These are phyloP conservation scores for Daldinia decipiens DNA, from an alignment of 495 filamentous ascomycete genomes.

Conservation along the genomic window DNA sequence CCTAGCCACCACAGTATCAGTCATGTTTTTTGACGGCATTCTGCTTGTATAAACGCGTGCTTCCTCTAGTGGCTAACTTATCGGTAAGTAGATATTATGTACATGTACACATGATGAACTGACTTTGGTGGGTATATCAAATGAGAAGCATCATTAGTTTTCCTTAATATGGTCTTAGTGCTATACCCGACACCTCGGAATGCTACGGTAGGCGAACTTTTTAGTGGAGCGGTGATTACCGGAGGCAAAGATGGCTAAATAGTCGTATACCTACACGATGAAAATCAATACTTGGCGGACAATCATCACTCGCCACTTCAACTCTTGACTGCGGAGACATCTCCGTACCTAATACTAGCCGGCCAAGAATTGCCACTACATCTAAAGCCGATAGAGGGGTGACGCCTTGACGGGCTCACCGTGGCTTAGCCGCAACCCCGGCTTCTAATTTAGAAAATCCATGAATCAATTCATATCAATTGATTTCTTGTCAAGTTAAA, in stretches of 20 bases:
- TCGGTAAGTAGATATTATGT: not conserved
- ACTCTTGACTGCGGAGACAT: not conserved
- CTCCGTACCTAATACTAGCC: not conserved
- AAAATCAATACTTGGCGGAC: too few relatives aligned
- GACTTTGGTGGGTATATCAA: not conserved
- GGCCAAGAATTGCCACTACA: not conserved
- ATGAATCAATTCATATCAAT: too few relatives aligned
- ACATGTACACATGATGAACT: not conserved
- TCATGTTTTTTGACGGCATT: too few relatives aligned
- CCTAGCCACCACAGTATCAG: too few relatives aligned
- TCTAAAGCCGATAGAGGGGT: too few relatives aligned
- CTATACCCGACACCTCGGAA: not conserved
- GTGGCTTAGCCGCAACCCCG: too few relatives aligned
- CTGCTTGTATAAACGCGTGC: too few relatives aligned
- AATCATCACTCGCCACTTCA: not conserved
- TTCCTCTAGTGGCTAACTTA: not conserved
- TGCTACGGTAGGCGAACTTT: not conserved
- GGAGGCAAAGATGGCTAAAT: not conserved
- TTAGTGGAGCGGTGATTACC: not conserved
- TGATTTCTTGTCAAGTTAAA: too few relatives aligned
- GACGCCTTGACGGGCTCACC: too few relatives aligned
- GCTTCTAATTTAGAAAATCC: too few relatives aligned
- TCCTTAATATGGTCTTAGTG: not conserved
- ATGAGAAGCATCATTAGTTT: not conserved
- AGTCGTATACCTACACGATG: too few relatives aligned